A percentile compares a stretch with the other conserved stretches of the same genome.
phyloP scores from a whole-genome alignment of 1,284 basidiomycete species.

The Austroboletus niveus region DNA sequence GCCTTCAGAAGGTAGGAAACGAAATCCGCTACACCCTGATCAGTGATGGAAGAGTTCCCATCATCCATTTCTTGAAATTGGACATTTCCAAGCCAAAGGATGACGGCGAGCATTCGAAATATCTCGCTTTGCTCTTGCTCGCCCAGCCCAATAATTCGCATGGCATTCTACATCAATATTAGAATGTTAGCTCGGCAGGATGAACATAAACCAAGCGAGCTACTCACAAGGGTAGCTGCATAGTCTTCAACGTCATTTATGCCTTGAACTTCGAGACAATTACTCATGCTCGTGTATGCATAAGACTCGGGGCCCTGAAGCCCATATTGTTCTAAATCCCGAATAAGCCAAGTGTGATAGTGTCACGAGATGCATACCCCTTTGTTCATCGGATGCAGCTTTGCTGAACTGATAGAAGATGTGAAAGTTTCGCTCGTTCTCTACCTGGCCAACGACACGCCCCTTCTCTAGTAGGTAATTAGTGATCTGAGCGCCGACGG shows the following conservation, averaged over 20 bases:
- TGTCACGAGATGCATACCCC: constrained; percentile 50
- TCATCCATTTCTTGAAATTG: constrained; percentile 88
- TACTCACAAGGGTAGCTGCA: constrained; percentile 78
- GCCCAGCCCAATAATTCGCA: constrained; percentile 89
- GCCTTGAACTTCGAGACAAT: constrained; percentile 88
- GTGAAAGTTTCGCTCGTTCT: constrained; percentile 97
- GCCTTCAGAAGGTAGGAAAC: constrained; percentile 93
- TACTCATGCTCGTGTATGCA: constrained; percentile 88
- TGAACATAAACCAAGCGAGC: not conserved
- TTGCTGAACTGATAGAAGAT: constrained; percentile 99
- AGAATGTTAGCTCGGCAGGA: constrained; percentile 15
- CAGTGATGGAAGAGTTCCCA: constrained; percentile 82
- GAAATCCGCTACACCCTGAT: constrained; percentile 92
- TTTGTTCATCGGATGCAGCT: constrained; percentile 84
- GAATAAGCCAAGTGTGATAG: constrained; percentile 13
- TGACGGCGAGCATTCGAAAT: constrained; percentile 87
- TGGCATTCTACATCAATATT: constrained; percentile 65
- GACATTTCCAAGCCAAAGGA: constrained; percentile 97
- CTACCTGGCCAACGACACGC: constrained; percentile 95
- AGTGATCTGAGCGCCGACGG: constrained; percentile 97
- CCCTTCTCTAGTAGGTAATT: constrained; percentile 98
- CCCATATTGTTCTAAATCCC: constrained; percentile 79
- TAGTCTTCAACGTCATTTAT: constrained; percentile 92
- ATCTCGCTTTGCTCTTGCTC: constrained; percentile 89
- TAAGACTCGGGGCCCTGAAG: constrained; percentile 98